Evolutionary conservation across 179 eudicot species (phyloP).

Genomic region (Heliamphora pulchella): DNA sequence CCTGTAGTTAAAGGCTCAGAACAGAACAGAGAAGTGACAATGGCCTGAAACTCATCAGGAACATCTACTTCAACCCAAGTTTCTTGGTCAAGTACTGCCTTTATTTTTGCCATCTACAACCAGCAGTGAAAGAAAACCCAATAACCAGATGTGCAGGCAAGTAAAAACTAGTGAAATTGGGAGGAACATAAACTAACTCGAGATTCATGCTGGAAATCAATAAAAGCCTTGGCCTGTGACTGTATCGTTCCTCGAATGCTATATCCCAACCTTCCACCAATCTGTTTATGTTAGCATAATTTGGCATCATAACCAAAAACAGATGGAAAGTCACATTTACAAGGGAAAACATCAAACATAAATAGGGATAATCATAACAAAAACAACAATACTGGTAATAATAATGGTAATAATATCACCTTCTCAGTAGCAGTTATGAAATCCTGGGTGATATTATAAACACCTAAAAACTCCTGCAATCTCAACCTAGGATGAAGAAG

Average conservation of each 20-base stretch:
- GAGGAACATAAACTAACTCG: constrained; percentile 49
- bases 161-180: constrained; percentile 14
- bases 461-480: constrained; percentile 74
- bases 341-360: constrained; percentile 4
- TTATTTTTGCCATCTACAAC: constrained; percentile 74
- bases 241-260: constrained; percentile 92
- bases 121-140: constrained; percentile 25
- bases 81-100: constrained; percentile 93
- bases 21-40: constrained; percentile 53
- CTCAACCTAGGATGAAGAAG: constrained; percentile 80
- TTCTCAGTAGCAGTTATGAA: constrained; percentile 87
- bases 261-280: constrained; percentile 99
- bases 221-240: constrained; percentile 92
- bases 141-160: not conserved
- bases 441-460: constrained; percentile 76
- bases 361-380: not conserved
- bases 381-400: not conserved
- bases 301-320: constrained; percentile 27
- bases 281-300: constrained; percentile 48
- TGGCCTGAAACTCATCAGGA: constrained; percentile 89
- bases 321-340: constrained; percentile 5
- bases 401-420: constrained; percentile 30
- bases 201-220: constrained; percentile 94
- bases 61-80: constrained; percentile 95
- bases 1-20: constrained; percentile 37